Evolutionary conservation across 176 grass and related monocot genomes (phyloP).

Genomic region (Aegilops longissima): DNA sequence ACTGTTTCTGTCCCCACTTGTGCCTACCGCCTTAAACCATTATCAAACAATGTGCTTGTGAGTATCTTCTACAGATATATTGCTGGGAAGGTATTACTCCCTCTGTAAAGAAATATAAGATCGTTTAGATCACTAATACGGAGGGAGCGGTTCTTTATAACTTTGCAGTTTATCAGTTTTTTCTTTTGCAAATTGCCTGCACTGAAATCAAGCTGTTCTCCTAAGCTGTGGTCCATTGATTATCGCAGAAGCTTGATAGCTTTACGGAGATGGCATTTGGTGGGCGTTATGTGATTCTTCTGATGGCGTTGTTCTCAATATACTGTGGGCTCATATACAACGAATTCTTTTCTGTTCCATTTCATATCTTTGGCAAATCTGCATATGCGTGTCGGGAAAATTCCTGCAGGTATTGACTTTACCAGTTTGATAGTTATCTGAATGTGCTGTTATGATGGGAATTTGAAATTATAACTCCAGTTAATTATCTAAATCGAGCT

Average conservation of each 20-base stretch:
- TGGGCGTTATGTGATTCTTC: slow-evolving; percentile 94
- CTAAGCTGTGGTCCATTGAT: slow-evolving; percentile 1
- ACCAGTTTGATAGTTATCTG: slow-evolving; percentile 19
- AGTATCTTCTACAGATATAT: neutral
- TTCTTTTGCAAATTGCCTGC: neutral
- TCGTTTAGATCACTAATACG: too few species aligned
- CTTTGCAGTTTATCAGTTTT: slow-evolving; percentile 10
- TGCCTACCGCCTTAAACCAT: neutral
- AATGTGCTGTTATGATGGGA: slow-evolving; percentile 2
- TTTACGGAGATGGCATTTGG: slow-evolving; percentile 99
- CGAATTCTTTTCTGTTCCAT: slow-evolving; percentile 98
- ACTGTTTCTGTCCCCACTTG: neutral
- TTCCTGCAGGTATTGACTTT: slow-evolving; percentile 72
- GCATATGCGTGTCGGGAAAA: slow-evolving; percentile 82
- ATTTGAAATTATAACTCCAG: slow-evolving; percentile 11
- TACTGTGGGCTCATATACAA: slow-evolving; percentile 99
- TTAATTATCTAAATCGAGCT: neutral
- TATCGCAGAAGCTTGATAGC: slow-evolving; percentile 89
- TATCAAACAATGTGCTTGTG: slow-evolving; percentile 8
- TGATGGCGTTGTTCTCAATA: slow-evolving; percentile 99
- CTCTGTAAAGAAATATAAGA: too few species aligned
- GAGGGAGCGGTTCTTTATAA: neutral
- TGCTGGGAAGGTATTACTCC: slow-evolving; percentile 1
- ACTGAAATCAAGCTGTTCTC: neutral
- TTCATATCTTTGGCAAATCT: slow-evolving; percentile 97